phyloP scores from a whole-genome alignment of 768 basidiomycete species.

The Lactifluus echinatus region DNA sequence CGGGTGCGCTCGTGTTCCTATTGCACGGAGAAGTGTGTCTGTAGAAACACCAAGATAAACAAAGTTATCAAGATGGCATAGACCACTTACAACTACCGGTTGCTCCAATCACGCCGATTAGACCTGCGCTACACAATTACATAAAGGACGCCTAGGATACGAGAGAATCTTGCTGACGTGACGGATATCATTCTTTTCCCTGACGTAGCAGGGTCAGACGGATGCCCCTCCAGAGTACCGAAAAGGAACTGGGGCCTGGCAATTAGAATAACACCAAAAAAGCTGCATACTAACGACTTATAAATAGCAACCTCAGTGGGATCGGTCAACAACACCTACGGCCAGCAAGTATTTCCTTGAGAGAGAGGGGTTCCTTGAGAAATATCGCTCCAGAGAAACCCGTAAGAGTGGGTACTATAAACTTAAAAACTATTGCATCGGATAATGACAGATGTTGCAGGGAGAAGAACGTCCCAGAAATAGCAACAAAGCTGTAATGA shows the following conservation, averaged over 20 bases:
- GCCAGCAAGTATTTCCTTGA: constrained; percentile 48
- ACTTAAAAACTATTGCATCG: constrained; percentile 70
- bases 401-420: constrained; percentile 60
- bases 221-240: constrained; percentile 27
- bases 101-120: constrained; percentile 57
- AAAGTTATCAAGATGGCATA: neutral
- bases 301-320: neutral
- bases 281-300: constrained; percentile 41
- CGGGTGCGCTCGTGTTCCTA: constrained; percentile 68
- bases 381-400: constrained; percentile 54
- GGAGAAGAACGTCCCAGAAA: constrained; percentile 63
- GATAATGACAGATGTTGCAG: constrained; percentile 69
- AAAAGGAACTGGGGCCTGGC: constrained; percentile 74
- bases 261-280: constrained; percentile 73
- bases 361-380: constrained; percentile 49
- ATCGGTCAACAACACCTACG: constrained; percentile 26
- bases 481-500: constrained; percentile 52
- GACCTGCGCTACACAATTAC: constrained; percentile 37
- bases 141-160: neutral
- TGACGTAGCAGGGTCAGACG: constrained; percentile 17
- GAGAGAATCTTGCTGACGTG: constrained; percentile 31
- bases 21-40: constrained; percentile 52
- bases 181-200: constrained; percentile 50
- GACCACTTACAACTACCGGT: constrained; percentile 55
- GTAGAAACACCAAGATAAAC: neutral